Evolutionary conservation across 2,329 filamentous ascomycete genomes (phyloP), one percentile per base, ranked within the genome.

Genomic region (Diaporthe sp.): DNA sequence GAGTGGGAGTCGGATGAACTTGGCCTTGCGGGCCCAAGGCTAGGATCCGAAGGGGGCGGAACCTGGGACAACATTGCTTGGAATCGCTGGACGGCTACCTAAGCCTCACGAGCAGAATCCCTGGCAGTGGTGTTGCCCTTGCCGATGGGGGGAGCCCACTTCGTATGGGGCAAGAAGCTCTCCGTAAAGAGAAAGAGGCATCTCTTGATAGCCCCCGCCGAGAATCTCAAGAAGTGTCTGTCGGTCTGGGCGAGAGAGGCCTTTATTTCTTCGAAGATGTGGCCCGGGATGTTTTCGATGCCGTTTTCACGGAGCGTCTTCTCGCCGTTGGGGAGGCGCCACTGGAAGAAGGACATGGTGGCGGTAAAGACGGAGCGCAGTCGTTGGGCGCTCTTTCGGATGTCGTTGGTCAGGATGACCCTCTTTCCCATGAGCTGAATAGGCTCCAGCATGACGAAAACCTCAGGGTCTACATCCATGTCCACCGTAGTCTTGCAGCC

Each of bases 41-140:
- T 55, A 13, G 37, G 37, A 4, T 39, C 37, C 2, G 10, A 39
- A 39, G 37, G 37, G 12, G 37, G 37, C 12, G 12, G 12, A 4
- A 15, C 28, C 19, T 37, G 10, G 31, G 62, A 17, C 44, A 67
- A 9, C 62, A 67, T 67, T 17, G 44, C 62, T 19, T 39, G 12
- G 28, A 67, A 67, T 25, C 37, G 28, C 44, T 51, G 51, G 19
- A 51, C 62, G 31, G 62, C 28, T 15, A 25, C 44, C 62, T 13
- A 67, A 51, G 62, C 44, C 62, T 67, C 31, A 13, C 44, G 28
- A 51, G 62, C 62, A 34, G 17, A 22, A 12, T 67, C 44, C 44
- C 12, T 67, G 1, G 7, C 19, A 15, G 1, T 9, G 2, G 28
- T 37, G 44, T 44, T 19, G 10, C 28, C 28, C 19, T 49, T 37